phyloP scores from a whole-genome alignment of 2,329 filamentous ascomycete species.

The Chaetomiaceae sp. region DNA sequence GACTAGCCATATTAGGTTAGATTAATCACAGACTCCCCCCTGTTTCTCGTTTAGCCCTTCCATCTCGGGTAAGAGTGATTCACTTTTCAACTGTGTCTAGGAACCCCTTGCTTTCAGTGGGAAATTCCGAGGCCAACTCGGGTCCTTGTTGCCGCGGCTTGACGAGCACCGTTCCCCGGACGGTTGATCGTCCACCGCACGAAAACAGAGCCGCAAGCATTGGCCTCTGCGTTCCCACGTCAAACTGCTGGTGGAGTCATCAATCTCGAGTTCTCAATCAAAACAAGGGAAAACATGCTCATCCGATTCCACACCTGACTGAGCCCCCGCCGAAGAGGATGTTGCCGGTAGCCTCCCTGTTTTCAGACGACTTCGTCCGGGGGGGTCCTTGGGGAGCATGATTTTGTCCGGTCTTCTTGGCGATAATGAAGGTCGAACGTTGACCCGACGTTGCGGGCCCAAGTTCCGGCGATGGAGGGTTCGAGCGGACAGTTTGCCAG shows the following conservation, averaged over 20 bases:
- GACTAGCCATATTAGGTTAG: conserved; percentile 1
- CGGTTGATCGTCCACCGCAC: background rate
- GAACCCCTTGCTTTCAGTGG: background rate
- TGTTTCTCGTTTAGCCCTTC: conserved; percentile 22
- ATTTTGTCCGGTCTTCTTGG: background rate
- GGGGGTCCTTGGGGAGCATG: background rate
- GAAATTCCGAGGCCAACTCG: background rate
- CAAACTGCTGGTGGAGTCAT: background rate
- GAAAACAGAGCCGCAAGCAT: background rate
- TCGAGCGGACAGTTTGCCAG: too few species aligned
- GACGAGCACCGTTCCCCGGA: background rate
- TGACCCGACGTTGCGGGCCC: too few species aligned
- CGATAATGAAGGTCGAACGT: too few species aligned
- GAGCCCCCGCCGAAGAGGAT: background rate
- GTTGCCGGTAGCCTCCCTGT: background rate
- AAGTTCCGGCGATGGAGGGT: too few species aligned
- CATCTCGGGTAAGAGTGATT: conserved; percentile 11
- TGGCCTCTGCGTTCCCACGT: conserved; percentile 11
- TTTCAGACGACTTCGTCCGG: background rate
- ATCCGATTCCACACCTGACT: background rate
- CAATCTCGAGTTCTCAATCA: background rate
- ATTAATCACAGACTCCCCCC: background rate
- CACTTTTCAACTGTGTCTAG: background rate
- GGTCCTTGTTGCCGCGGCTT: conserved; percentile 1
- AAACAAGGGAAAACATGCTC: background rate